These are phyloP conservation scores for Astragalus glycyphyllos DNA, from an alignment of 306 rosid genomes.

Conservation along the genomic window DNA sequence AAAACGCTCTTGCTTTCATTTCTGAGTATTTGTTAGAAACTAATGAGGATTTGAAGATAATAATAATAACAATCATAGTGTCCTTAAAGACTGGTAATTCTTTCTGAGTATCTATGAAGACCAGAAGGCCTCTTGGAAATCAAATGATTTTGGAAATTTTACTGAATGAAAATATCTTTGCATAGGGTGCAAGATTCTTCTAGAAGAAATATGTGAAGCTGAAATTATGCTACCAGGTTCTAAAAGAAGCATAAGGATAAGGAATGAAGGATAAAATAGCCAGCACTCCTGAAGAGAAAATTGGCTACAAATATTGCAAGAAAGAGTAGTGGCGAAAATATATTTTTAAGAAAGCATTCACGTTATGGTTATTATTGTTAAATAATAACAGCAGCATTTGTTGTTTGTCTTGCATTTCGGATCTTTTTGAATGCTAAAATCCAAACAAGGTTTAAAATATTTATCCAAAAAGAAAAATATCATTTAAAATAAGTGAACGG, in stretches of 20 bases:
- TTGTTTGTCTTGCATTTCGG: no score
- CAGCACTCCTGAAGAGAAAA: no score
- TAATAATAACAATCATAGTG: neutral
- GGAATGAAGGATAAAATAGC: neutral
- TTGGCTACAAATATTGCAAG: no score
- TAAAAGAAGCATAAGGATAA: neutral
- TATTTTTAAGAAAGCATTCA: neutral
- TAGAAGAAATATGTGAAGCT: no score
- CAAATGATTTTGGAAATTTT: neutral
- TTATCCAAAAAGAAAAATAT: no score
- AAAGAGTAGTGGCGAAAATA: no score
- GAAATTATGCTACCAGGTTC: neutral
- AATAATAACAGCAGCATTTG: no score
- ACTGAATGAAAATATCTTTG: neutral
- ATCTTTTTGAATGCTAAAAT: no score
- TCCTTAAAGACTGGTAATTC: neutral
- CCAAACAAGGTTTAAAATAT: no score
- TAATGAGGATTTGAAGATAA: neutral
- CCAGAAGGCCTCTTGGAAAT: neutral
- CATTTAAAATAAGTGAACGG: no score
- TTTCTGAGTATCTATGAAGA: neutral
- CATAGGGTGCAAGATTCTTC: neutral
- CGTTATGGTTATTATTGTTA: neutral
- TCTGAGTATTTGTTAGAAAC: conserved; percentile 11
- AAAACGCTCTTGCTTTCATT: neutral